These are phyloP conservation scores for Geotrichum ghanense DNA, from an alignment of 805 yeast genomes.

Conservation along the genomic window DNA sequence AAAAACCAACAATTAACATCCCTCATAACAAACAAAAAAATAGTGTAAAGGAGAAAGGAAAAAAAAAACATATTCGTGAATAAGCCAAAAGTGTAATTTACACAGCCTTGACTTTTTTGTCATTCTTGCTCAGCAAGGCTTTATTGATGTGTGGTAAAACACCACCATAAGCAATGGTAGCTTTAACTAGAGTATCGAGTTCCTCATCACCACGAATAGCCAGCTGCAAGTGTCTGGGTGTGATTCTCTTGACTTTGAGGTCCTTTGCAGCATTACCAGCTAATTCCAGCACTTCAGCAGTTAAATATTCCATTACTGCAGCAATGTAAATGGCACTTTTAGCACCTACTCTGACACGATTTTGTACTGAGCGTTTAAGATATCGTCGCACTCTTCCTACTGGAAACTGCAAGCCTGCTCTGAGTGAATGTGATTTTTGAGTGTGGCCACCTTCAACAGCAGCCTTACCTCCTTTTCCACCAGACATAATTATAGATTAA, in stretches of 20 bases:
- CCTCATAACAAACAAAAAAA: no score
- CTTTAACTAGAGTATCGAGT: constrained; percentile 75
- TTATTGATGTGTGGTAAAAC: constrained; percentile 89
- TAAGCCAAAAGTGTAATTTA: no score
- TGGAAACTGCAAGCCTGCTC: constrained; percentile 87
- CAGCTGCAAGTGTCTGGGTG: constrained; percentile 92
- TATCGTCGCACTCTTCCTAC: constrained; percentile 98
- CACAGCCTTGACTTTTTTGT: constrained; percentile 29
- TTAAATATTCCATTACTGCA: constrained; percentile 89
- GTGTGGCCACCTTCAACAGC: constrained; percentile 51
- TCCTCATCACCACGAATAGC: constrained; percentile 99
- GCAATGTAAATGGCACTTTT: constrained; percentile 89
- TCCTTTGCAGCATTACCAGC: constrained; percentile 99
- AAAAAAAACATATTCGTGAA: no score
- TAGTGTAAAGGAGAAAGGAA: no score
- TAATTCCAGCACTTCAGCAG: constrained; percentile 94
- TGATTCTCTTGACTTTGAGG: constrained; percentile 88
- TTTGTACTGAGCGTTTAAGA: constrained; percentile 81
- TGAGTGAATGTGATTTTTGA: constrained; percentile 74
- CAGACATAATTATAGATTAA: no score
- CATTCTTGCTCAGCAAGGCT: constrained; percentile 67
- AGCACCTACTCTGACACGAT: constrained; percentile 72
- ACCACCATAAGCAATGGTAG: constrained; percentile 97
- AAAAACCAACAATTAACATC: no score
- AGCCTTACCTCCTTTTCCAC: constrained; percentile 88